Conservation (phyloP, 352 stramenopile species). For the Phytopythium aichiense region DNA sequence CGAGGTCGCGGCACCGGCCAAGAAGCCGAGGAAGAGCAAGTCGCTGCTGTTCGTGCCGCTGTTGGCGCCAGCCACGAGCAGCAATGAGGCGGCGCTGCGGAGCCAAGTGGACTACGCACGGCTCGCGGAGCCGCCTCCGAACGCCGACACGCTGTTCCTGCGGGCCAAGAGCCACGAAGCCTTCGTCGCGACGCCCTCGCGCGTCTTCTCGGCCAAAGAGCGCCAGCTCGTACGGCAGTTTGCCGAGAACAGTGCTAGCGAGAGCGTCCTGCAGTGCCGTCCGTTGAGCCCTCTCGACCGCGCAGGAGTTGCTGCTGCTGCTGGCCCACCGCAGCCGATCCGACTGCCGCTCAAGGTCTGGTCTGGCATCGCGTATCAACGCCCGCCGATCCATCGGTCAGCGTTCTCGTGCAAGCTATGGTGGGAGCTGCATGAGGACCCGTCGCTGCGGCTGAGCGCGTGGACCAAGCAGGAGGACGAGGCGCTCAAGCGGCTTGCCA, state of each 20-base stretch:
- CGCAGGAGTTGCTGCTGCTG: not conserved
- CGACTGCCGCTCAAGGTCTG: constrained; percentile 40
- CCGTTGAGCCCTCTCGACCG: fast-evolving
- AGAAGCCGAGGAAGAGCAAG: constrained; percentile 9
- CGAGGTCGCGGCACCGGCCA: constrained; percentile 13
- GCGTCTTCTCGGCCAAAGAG: constrained; percentile 56
- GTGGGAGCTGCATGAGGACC: constrained; percentile 67
- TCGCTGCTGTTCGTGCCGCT: not conserved
- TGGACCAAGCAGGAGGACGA: constrained; percentile 59
- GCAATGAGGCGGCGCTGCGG: not conserved
- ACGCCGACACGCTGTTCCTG: constrained; percentile 49
- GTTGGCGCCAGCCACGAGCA: not conserved
- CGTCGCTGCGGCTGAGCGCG: constrained; percentile 37
- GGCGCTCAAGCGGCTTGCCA: constrained; percentile 32
- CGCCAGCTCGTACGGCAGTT: constrained; percentile 50
- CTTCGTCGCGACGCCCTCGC: constrained; percentile 40
- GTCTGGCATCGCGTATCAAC: constrained; percentile 38
- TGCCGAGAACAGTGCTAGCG: constrained; percentile 9
- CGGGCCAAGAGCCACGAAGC: constrained; percentile 52
- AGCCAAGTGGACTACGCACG: not conserved
- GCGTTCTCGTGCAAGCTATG: constrained; percentile 71
- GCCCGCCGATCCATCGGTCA: constrained; percentile 43
- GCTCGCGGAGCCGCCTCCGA: constrained; percentile 36
- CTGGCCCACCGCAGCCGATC: not conserved
- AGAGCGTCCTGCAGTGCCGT: not conserved